Percentiles rank a stretch among this genome's conserved stretches.
phyloP scores from a whole-genome alignment of 331 rosid genomes.

The Malus hybrid region DNA sequence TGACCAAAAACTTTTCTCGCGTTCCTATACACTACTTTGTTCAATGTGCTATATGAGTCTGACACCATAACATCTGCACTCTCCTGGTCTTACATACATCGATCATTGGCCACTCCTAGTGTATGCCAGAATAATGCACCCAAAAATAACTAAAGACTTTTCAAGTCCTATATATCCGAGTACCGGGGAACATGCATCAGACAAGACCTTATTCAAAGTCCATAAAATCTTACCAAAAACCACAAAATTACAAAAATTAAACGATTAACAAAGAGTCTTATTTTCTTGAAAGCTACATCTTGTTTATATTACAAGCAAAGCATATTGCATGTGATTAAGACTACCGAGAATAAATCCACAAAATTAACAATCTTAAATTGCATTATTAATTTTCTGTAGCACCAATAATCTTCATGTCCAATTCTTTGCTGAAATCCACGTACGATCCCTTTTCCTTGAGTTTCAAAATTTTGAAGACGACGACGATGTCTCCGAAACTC shows the following conservation, averaged over 20 bases:
- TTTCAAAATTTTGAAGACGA: constrained; percentile 21
- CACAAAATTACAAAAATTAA: constrained; percentile 21
- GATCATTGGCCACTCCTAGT: background rate
- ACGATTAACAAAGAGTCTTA: constrained; percentile 15
- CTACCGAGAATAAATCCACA: constrained; percentile 4
- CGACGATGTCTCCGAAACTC: constrained; percentile 13
- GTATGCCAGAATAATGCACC: background rate
- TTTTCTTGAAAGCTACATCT: constrained; percentile 17
- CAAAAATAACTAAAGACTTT: background rate
- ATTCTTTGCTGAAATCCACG: constrained; percentile 3
- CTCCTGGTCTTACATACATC: background rate
- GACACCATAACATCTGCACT: too few relatives aligned
- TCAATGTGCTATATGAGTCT: too few relatives aligned
- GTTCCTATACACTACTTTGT: too few relatives aligned
- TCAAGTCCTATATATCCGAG: background rate
- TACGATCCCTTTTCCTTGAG: constrained; percentile 3
- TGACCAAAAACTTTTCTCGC: too few relatives aligned
- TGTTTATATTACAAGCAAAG: constrained; percentile 10
- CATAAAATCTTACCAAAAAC: constrained; percentile 21
- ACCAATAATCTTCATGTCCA: background rate
- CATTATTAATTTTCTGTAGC: background rate
- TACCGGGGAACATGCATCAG: constrained; percentile 27
- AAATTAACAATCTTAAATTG: background rate
- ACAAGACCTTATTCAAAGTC: constrained; percentile 20
- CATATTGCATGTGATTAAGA: constrained; percentile 22